A percentile compares a stretch with the other conserved stretches of the same genome.
Evolutionary conservation across 148 eudicot genomes (phyloP).

Genomic region (Rhododendron mucronatum): DNA sequence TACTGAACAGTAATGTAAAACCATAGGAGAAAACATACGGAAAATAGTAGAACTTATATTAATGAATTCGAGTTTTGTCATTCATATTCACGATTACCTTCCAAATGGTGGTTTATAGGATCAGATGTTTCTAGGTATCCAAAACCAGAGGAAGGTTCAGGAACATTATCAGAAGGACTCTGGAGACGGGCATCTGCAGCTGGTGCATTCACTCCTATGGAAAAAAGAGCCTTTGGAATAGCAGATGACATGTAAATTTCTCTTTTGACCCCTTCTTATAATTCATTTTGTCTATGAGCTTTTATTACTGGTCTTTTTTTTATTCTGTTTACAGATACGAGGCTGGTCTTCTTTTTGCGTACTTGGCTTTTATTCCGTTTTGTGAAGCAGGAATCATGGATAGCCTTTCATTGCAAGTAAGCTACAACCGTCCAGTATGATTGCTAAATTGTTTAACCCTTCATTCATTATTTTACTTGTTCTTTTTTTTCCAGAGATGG

Average conservation of each 20-base stretch:
- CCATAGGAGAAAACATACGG: background rate
- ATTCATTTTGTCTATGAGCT: background rate
- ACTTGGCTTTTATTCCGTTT: conserved; percentile 82
- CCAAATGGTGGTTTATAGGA: conserved; percentile 6
- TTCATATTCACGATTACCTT: background rate
- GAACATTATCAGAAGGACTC: conserved; percentile 64
- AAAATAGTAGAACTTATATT: background rate
- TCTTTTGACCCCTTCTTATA: background rate
- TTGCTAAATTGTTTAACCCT: background rate
- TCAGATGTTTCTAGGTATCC: conserved; percentile 48
- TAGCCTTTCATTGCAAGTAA: conserved; percentile 82
- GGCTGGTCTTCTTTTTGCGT: conserved; percentile 93
- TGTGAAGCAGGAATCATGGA: conserved; percentile 83
- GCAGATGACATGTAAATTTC: conserved; percentile 87
- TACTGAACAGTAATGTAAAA: background rate
- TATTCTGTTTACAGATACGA: conserved; percentile 59
- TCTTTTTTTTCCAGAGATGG: background rate
- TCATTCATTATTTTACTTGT: background rate
- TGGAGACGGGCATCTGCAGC: conserved; percentile 92
- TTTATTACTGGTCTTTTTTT: background rate
- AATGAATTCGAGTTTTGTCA: background rate
- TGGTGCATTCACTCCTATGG: conserved; percentile 74
- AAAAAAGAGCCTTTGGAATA: conserved; percentile 86
- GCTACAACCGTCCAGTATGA: background rate
- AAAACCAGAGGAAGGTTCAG: conserved; percentile 53